A percentile compares a stretch with the other conserved stretches of the same genome.
Evolutionary conservation across 164 flowering plant species (phyloP).

Genomic region (Vitis labrusca): DNA sequence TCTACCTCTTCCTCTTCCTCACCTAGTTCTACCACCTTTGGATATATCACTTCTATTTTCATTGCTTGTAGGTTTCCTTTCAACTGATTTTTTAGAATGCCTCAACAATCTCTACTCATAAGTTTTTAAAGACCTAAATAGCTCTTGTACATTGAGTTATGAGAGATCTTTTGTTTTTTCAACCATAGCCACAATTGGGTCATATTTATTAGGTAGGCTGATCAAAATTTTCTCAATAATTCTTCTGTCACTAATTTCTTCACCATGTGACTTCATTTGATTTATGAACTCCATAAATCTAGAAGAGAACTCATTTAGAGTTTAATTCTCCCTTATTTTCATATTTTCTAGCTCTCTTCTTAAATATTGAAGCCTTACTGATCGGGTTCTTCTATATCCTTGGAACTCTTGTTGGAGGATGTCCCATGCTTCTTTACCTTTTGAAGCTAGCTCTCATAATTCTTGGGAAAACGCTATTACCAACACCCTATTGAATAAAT

Average conservation of each 20-base stretch:
- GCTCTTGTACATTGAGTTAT: background rate
- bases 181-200: background rate
- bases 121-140: conserved; percentile 1
- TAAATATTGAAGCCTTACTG: background rate
- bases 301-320: background rate
- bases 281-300: background rate
- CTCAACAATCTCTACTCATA: background rate
- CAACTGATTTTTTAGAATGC: background rate
- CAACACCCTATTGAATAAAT: no score
- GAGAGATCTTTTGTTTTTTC: background rate
- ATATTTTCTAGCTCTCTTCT: conserved; percentile 1
- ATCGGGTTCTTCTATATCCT: background rate
- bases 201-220: background rate
- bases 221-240: background rate
- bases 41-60: background rate
- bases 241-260: background rate
- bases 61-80: background rate
- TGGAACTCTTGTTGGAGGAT: background rate
- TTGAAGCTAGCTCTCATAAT: no score
- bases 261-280: conserved; percentile 7
- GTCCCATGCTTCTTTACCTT: background rate
- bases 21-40: background rate
- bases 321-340: background rate
- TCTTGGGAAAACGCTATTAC: no score
- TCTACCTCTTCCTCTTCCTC: background rate